Evolutionary conservation across 2,329 filamentous ascomycete genomes (phyloP).

Genomic region (Graphium sp.): DNA sequence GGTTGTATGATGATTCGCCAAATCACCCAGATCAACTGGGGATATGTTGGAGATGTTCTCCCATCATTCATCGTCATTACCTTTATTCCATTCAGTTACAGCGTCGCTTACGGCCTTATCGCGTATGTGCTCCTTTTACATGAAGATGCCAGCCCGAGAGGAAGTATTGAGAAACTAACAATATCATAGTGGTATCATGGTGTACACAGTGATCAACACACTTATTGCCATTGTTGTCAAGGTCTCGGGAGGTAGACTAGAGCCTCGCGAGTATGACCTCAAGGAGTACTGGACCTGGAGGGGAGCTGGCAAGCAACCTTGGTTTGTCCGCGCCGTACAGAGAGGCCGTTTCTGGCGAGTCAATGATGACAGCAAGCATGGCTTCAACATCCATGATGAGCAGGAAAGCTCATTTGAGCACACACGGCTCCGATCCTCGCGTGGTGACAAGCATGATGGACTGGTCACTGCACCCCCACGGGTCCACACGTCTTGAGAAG

Average conservation of each 20-base stretch:
- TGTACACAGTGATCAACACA: slow-evolving; percentile 30
- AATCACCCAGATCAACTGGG: slow-evolving; percentile 60
- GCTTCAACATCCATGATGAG: slow-evolving; percentile 5
- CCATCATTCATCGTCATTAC: slow-evolving; percentile 62
- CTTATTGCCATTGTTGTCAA: slow-evolving; percentile 26
- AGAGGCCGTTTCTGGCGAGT: slow-evolving; percentile 4
- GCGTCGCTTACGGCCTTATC: slow-evolving; percentile 61
- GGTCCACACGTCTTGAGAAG: slow-evolving; percentile 3
- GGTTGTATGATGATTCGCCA: slow-evolving; percentile 66
- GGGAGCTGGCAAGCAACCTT: slow-evolving; percentile 26
- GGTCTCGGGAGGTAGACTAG: slow-evolving; percentile 21
- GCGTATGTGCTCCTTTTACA: slow-evolving; percentile 31
- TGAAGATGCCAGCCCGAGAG: background rate
- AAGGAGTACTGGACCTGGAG: slow-evolving; percentile 41
- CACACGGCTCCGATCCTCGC: slow-evolving; percentile 3
- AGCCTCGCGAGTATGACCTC: slow-evolving; percentile 33
- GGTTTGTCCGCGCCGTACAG: slow-evolving; percentile 22
- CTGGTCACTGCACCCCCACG: slow-evolving; percentile 5
- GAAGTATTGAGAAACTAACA: slow-evolving; percentile 2
- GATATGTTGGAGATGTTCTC: slow-evolving; percentile 57
- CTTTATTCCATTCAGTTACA: slow-evolving; percentile 66
- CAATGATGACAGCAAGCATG: slow-evolving; percentile 5
- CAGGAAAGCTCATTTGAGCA: slow-evolving; percentile 6
- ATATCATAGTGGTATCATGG: slow-evolving; percentile 29
- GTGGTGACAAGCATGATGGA: slow-evolving; percentile 5